A percentile compares a stretch with the other conserved stretches of the same genome.
Conservation (phyloP, 805 yeast species). For the Candida ponderosae region DNA sequence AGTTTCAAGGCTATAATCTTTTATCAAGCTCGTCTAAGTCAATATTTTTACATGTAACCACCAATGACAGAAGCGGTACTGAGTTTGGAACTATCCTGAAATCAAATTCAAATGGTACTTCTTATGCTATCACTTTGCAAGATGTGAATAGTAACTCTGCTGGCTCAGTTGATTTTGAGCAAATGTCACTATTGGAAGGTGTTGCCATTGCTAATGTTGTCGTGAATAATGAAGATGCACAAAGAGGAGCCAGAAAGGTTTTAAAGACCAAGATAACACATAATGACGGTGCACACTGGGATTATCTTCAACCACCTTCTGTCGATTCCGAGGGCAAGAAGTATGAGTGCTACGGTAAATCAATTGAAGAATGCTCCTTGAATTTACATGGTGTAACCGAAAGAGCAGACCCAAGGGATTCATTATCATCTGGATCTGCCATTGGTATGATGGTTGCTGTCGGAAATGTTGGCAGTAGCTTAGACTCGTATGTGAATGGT, state of each 20-base stretch:
- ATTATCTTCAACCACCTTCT: slow-evolving; percentile 58
- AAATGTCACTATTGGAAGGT: slow-evolving; percentile 78
- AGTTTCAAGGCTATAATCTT: slow-evolving; percentile 70
- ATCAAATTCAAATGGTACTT: slow-evolving; percentile 88
- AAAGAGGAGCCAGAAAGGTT: slow-evolving; percentile 39
- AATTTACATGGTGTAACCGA: slow-evolving; percentile 90
- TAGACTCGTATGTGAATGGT: slow-evolving; percentile 42
- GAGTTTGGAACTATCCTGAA: slow-evolving; percentile 80
- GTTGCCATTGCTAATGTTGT: slow-evolving; percentile 70
- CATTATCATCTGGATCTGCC: slow-evolving; percentile 83
- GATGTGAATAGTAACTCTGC: slow-evolving; percentile 63
- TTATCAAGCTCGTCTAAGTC: slow-evolving; percentile 66
- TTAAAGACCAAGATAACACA: slow-evolving; percentile 71
- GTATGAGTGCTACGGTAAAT: slow-evolving; percentile 42
- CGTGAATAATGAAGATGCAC: slow-evolving; percentile 39
- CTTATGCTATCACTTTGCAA: slow-evolving; percentile 60
- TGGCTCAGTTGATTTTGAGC: slow-evolving; percentile 89
- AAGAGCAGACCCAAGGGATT: slow-evolving; percentile 73
- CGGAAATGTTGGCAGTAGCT: slow-evolving; percentile 78
- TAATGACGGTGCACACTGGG: slow-evolving; percentile 91
- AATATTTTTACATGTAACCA: slow-evolving; percentile 77
- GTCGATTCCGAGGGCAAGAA: slow-evolving; percentile 53
- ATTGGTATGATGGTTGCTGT: slow-evolving; percentile 82
- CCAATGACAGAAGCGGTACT: slow-evolving; percentile 35
- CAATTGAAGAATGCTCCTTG: slow-evolving; percentile 61